phyloP scores from a whole-genome alignment of 1,284 basidiomycete genomes.

The Cryptococcus sp. region DNA sequence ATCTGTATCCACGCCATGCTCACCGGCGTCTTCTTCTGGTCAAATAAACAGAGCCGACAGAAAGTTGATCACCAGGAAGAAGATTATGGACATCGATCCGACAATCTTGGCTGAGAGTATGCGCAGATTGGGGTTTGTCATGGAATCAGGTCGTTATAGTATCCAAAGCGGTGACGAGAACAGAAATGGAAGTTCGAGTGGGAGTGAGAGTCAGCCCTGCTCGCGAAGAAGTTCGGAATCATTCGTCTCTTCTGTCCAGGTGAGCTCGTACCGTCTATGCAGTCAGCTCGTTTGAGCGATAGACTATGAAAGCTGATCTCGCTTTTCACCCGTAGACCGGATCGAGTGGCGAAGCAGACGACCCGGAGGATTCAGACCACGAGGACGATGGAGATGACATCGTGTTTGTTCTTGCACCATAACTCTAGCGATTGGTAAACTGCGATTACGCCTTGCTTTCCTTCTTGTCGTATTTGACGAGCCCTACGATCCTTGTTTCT shows the following conservation, averaged over 20 bases:
- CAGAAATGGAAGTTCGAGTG: too few species aligned
- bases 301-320: too few species aligned
- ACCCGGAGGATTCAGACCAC: too few species aligned
- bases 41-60: background rate
- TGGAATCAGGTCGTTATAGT: background rate
- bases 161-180: background rate
- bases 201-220: background rate
- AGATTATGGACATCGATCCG: slow-evolving; percentile 6
- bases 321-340: too few species aligned
- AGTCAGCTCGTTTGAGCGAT: too few species aligned
- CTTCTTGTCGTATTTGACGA: too few species aligned
- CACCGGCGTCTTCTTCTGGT: background rate
- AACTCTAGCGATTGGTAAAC: background rate
- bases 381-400: background rate
- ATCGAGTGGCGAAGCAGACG: too few species aligned
- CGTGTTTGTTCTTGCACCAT: background rate
- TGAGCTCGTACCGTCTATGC: too few species aligned
- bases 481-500: too few species aligned
- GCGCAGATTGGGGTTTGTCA: background rate
- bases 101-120: slow-evolving; percentile 1
- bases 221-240: too few species aligned
- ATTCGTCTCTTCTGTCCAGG: too few species aligned
- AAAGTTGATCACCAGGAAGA: slow-evolving; percentile 1
- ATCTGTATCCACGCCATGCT: slow-evolving; percentile 1
- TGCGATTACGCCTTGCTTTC: background rate